Percentiles rank a stretch among this genome's conserved stretches.
Conservation (phyloP, 2,329 filamentous ascomycete genomes). For the Trichoderma citrinoviride region DNA sequence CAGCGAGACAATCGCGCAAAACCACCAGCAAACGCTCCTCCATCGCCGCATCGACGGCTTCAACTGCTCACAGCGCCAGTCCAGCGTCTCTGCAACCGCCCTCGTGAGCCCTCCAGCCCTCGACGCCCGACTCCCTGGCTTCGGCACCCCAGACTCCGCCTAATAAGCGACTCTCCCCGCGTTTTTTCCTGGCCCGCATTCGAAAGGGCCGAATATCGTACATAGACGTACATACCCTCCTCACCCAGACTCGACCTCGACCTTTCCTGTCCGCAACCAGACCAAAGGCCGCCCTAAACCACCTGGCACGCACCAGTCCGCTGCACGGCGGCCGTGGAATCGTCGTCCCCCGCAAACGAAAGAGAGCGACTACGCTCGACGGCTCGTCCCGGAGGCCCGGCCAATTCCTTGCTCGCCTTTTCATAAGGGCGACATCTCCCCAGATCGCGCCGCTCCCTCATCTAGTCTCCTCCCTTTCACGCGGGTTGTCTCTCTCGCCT, state of each 20-base stretch:
- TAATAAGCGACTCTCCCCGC: constrained; percentile 23
- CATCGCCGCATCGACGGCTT: background rate
- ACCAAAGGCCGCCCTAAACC: background rate
- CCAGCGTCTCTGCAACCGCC: background rate
- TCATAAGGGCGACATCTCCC: constrained; percentile 15
- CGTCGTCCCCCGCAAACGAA: background rate
- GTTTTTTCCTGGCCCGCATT: constrained; percentile 22
- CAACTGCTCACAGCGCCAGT: background rate
- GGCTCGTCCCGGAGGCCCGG: background rate
- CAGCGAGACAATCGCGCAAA: background rate
- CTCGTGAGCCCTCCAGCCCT: background rate
- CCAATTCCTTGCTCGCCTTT: no score
- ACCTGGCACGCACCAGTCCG: background rate
- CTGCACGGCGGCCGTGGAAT: constrained; percentile 8
- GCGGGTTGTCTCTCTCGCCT: background rate
- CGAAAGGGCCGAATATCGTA: constrained; percentile 24
- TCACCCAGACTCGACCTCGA: background rate
- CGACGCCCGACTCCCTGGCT: constrained; percentile 4
- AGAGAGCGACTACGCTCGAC: background rate
- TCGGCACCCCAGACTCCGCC: constrained; percentile 21
- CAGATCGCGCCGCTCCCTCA: constrained; percentile 6
- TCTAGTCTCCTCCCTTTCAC: background rate
- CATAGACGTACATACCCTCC: constrained; percentile 12
- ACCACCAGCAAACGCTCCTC: background rate
- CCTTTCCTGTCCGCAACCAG: background rate